Percentiles rank a stretch among this genome's conserved stretches.
These are phyloP conservation scores for Venturia carpophila DNA, from an alignment of 2,329 filamentous ascomycete genomes.

Conservation along the genomic window DNA sequence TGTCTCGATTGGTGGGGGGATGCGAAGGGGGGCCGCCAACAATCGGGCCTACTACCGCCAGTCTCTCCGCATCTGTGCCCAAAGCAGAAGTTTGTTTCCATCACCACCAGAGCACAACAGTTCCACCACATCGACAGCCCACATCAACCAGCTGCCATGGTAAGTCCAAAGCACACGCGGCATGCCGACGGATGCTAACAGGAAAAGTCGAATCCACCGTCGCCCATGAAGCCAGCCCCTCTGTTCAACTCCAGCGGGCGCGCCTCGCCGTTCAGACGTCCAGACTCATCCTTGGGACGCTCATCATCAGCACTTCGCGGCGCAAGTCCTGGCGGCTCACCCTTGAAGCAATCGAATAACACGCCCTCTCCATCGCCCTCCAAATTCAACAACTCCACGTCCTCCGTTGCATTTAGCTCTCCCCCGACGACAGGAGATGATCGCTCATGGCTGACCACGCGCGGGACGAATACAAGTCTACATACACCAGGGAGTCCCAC, in stretches of 20 bases:
- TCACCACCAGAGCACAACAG: background rate
- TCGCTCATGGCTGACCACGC: slow-evolving; percentile 16
- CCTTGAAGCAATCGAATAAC: slow-evolving; percentile 19
- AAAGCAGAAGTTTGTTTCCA: slow-evolving; percentile 3
- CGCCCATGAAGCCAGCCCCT: slow-evolving; percentile 31
- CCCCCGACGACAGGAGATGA: slow-evolving; percentile 11
- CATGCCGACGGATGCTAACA: background rate
- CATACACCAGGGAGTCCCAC: slow-evolving; percentile 18
- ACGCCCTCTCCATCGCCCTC: slow-evolving; percentile 21
- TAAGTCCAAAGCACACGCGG: background rate
- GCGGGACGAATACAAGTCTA: background rate
- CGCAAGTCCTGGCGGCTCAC: slow-evolving; percentile 18
- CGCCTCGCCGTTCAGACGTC: slow-evolving; percentile 38
- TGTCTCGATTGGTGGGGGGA: too few species aligned
- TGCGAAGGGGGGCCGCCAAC: background rate
- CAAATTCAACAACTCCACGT: slow-evolving; percentile 19
- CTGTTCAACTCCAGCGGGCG: slow-evolving; percentile 39
- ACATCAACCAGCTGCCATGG: background rate
- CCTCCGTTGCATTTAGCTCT: slow-evolving; percentile 5
- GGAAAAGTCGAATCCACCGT: slow-evolving; percentile 24
- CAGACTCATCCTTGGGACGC: slow-evolving; percentile 32
- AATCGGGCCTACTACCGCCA: background rate
- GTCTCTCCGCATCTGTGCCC: background rate
- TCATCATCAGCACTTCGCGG: slow-evolving; percentile 34
- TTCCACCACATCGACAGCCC: slow-evolving; percentile 13